Conservation (phyloP, 2,329 filamentous ascomycete species). For the Fusarium protoensiforme region DNA sequence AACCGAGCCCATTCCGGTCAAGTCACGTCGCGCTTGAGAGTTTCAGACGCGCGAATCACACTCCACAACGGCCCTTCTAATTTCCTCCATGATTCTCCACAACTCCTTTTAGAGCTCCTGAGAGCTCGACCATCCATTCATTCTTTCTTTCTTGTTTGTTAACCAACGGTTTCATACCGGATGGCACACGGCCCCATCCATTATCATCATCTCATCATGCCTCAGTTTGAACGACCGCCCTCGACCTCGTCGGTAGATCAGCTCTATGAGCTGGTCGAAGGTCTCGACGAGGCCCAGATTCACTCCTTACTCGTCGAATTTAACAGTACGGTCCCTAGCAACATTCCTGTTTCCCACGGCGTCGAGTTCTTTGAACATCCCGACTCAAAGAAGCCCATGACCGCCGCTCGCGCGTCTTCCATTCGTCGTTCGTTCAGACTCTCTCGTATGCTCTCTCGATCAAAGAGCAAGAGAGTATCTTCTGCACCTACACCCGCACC, state of each 20-base stretch:
- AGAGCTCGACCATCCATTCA: background rate
- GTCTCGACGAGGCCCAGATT: constrained; percentile 35
- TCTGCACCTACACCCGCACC: constrained; percentile 12
- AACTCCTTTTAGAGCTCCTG: background rate
- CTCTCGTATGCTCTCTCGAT: constrained; percentile 28
- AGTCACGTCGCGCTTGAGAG: background rate
- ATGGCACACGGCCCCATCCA: constrained; percentile 3
- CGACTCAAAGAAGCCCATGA: background rate
- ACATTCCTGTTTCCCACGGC: constrained; percentile 35
- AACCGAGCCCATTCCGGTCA: background rate
- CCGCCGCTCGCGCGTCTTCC: constrained; percentile 23
- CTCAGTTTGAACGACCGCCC: background rate
- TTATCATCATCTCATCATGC: background rate
- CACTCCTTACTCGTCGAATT: constrained; percentile 34
- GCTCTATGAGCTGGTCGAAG: constrained; percentile 36
- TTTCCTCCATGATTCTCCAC: constrained; percentile 1
- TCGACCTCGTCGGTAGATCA: constrained; percentile 34
- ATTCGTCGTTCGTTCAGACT: constrained; percentile 34
- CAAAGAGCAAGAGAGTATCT: constrained; percentile 32
- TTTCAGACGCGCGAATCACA: constrained; percentile 11
- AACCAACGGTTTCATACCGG: background rate
- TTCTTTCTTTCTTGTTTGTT: background rate
- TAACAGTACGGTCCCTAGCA: constrained; percentile 37
- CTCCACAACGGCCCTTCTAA: constrained; percentile 6
- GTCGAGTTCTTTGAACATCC: constrained; percentile 34